These are phyloP conservation scores for Sclerotinia sclerotiorum DNA, from an alignment of 2,329 filamentous ascomycete genomes.

Conservation along the genomic window DNA sequence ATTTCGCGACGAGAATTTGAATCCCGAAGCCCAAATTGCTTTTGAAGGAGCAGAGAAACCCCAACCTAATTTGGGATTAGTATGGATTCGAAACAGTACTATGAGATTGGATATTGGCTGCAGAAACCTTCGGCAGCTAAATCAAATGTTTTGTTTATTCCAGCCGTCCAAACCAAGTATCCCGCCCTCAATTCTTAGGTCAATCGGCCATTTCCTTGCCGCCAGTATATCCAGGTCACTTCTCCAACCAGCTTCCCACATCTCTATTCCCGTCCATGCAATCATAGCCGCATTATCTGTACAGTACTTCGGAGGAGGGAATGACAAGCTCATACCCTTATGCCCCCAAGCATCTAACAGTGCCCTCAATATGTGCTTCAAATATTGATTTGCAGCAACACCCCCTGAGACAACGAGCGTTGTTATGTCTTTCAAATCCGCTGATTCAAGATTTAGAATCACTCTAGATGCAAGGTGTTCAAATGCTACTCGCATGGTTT, in stretches of 20 bases:
- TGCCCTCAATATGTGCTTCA: constrained; percentile 63
- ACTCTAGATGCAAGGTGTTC: constrained; percentile 81
- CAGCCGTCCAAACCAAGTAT: constrained; percentile 62
- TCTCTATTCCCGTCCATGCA: constrained; percentile 88
- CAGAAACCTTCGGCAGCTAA: neutral
- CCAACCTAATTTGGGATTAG: neutral
- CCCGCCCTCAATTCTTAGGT: constrained; percentile 59
- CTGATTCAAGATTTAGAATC: constrained; percentile 59
- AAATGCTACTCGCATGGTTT: constrained; percentile 78
- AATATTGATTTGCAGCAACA: constrained; percentile 80
- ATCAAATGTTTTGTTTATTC: constrained; percentile 34
- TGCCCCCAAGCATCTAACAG: constrained; percentile 67
- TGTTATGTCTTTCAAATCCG: constrained; percentile 41
- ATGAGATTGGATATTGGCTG: neutral
- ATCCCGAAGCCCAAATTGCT: no score
- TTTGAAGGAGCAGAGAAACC: no score
- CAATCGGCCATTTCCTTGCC: constrained; percentile 72
- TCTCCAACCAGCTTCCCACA: constrained; percentile 77
- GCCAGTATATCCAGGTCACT: constrained; percentile 61
- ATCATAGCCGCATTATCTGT: constrained; percentile 99
- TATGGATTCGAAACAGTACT: neutral
- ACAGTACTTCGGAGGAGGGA: constrained; percentile 76
- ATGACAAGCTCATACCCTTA: constrained; percentile 59
- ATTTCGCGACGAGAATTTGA: neutral
- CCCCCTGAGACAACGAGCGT: constrained; percentile 85